These are phyloP conservation scores for Rhodotorula sp. DNA, from an alignment of 1,284 basidiomycete genomes.

Conservation along the genomic window DNA sequence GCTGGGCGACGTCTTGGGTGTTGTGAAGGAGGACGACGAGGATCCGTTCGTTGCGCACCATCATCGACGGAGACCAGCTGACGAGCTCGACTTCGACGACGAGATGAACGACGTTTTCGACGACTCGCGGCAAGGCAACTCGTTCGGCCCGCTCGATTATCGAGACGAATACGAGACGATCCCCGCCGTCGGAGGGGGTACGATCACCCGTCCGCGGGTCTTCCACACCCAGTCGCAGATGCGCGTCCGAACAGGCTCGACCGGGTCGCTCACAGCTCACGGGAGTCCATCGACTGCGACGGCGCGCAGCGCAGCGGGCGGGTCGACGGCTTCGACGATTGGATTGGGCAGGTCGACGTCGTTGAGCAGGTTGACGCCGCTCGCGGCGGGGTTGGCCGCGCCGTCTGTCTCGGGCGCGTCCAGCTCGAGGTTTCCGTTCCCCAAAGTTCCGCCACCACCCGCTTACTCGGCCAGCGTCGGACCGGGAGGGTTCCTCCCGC, in stretches of 20 bases:
- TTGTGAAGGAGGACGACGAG: slow-evolving; percentile 53
- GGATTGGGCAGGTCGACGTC: slow-evolving; percentile 14
- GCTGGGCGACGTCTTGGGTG: slow-evolving; percentile 63
- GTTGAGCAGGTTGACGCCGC: slow-evolving; percentile 1
- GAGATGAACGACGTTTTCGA: not conserved
- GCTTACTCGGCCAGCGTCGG: slow-evolving; percentile 11
- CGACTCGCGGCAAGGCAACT: not conserved
- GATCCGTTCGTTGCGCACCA: slow-evolving; percentile 50
- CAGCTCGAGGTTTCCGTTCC: slow-evolving; percentile 36
- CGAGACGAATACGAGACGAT: slow-evolving; percentile 65
- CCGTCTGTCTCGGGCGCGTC: slow-evolving; percentile 17
- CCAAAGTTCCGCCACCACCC: slow-evolving; percentile 17
- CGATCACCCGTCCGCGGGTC: slow-evolving; percentile 68
- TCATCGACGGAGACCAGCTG: slow-evolving; percentile 42
- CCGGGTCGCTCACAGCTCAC: slow-evolving; percentile 42
- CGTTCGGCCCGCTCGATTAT: slow-evolving; percentile 40
- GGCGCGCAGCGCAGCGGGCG: slow-evolving; percentile 21
- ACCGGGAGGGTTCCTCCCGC: not conserved
- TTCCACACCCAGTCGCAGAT: slow-evolving; percentile 70
- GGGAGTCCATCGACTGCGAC: slow-evolving; percentile 35
- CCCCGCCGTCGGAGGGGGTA: slow-evolving; percentile 73
- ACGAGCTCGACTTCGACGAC: slow-evolving; percentile 31
- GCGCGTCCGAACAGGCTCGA: slow-evolving; percentile 52
- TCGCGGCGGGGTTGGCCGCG: slow-evolving; percentile 5
- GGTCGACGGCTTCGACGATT: slow-evolving; percentile 24